These are phyloP conservation scores for Posidonia oceanica DNA, from an alignment of 116 monocot genomes.

Conservation along the genomic window DNA sequence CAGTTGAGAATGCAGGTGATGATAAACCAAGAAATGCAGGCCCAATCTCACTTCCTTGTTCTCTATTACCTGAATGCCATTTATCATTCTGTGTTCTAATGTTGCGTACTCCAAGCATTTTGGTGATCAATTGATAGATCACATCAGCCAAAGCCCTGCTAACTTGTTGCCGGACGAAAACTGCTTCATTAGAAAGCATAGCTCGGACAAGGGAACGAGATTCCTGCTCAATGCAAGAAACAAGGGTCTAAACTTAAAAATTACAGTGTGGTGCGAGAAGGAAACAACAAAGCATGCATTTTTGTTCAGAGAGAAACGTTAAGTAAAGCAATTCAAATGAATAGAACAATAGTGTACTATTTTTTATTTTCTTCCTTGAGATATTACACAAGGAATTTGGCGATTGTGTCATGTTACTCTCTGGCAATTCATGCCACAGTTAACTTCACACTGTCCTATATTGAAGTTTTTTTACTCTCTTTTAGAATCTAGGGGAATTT, in stretches of 20 bases:
- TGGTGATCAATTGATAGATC: conserved; percentile 13
- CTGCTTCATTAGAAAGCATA: conserved; percentile 31
- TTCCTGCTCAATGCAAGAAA: conserved; percentile 22
- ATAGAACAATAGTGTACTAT: too few species aligned
- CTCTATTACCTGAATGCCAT: background rate
- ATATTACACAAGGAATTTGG: too few species aligned
- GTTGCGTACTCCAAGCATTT: background rate
- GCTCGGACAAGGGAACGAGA: conserved; percentile 25
- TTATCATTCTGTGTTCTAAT: background rate
- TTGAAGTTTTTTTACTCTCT: too few species aligned
- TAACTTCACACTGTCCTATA: too few species aligned
- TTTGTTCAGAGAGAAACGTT: too few species aligned
- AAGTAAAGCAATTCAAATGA: too few species aligned
- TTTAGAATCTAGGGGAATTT: too few species aligned
- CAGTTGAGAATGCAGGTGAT: background rate
- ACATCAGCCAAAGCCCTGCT: conserved; percentile 27
- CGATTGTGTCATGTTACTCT: too few species aligned
- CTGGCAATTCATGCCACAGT: too few species aligned
- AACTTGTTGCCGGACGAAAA: conserved; percentile 17
- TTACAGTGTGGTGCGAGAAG: background rate
- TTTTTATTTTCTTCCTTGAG: too few species aligned
- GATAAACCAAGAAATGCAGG: background rate
- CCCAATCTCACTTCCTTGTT: background rate
- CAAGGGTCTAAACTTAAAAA: background rate
- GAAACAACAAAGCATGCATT: too few species aligned